Percentiles rank a stretch among this genome's conserved stretches.
phyloP scores from a whole-genome alignment of 352 stramenopile species.

The Hyaloperonospora arabidopsidis region DNA sequence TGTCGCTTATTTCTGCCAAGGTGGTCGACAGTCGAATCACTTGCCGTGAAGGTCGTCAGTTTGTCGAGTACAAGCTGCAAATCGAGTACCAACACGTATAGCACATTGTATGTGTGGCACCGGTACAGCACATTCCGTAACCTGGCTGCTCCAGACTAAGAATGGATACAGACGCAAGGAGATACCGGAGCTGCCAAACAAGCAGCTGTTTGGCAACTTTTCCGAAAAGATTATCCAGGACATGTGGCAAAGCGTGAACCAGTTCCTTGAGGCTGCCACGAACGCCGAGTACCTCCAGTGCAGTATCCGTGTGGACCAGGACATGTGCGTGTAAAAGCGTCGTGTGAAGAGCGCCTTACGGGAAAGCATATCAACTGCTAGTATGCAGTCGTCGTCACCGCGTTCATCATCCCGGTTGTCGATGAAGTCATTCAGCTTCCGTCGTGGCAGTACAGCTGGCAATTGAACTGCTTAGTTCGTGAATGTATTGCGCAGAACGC shows the following conservation, averaged over 20 bases:
- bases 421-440: conserved; percentile 69
- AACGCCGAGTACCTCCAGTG: conserved; percentile 70
- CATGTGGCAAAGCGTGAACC: conserved; percentile 61
- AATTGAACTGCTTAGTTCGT: conserved; percentile 29
- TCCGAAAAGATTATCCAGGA: conserved; percentile 73
- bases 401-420: conserved; percentile 53
- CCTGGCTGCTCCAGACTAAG: conserved; percentile 65
- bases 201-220: conserved; percentile 66
- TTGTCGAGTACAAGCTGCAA: conserved; percentile 71
- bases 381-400: conserved; percentile 43
- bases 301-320: conserved; percentile 66
- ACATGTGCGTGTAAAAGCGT: conserved; percentile 69
- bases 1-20: conserved; percentile 59
- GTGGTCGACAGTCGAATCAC: conserved; percentile 65
- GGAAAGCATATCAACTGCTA: conserved; percentile 37
- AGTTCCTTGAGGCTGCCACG: conserved; percentile 65
- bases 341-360: conserved; percentile 48
- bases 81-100: conserved; percentile 65
- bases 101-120: conserved; percentile 64
- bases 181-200: conserved; percentile 66
- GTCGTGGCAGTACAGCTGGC: conserved; percentile 47
- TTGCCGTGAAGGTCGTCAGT: conserved; percentile 56
- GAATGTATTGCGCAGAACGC: conserved; percentile 26
- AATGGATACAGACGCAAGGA: conserved; percentile 68
- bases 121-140: conserved; percentile 78